These are phyloP conservation scores for Amorphotheca resinae DNA, from an alignment of 495 filamentous ascomycete genomes.

Conservation along the genomic window DNA sequence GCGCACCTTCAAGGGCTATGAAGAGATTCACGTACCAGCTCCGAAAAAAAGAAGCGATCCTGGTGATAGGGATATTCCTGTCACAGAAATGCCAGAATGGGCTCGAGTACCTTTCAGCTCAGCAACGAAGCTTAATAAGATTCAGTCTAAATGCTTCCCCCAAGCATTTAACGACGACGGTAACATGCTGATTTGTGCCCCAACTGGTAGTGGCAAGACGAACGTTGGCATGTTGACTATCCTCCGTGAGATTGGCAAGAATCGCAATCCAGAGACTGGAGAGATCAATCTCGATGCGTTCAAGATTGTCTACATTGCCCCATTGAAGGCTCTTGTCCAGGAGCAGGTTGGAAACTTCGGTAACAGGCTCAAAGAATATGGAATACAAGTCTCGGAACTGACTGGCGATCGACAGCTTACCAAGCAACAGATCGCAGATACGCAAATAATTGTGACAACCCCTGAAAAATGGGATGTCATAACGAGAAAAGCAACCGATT, in stretches of 20 bases:
- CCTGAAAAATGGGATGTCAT: conserved; percentile 99
- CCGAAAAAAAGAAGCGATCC: conserved; percentile 74
- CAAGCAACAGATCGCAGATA: conserved; percentile 96
- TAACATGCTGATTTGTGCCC: conserved; percentile 95
- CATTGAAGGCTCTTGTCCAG: conserved; percentile 87
- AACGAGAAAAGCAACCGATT: conserved; percentile 92
- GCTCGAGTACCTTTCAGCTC: conserved; percentile 73
- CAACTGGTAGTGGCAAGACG: conserved; percentile 95
- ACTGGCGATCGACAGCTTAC: conserved; percentile 97
- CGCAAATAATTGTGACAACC: conserved; percentile 96
- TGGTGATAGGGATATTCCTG: conserved; percentile 66
- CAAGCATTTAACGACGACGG: conserved; percentile 88
- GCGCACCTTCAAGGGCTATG: conserved; percentile 91
- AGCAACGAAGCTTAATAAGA: conserved; percentile 70
- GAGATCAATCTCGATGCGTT: conserved; percentile 91
- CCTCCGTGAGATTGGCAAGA: conserved; percentile 90
- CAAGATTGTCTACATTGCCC: conserved; percentile 93
- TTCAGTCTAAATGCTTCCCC: conserved; percentile 87
- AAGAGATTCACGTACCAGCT: conserved; percentile 92
- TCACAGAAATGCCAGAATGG: conserved; percentile 87
- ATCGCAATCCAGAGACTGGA: conserved; percentile 73
- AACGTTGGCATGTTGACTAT: conserved; percentile 98
- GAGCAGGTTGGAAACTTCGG: conserved; percentile 98
- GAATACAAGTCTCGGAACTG: conserved; percentile 83
- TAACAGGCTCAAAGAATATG: conserved; percentile 76